These are phyloP conservation scores for Elongisporangium anandrum DNA, from an alignment of 352 stramenopile species.

Conservation along the genomic window DNA sequence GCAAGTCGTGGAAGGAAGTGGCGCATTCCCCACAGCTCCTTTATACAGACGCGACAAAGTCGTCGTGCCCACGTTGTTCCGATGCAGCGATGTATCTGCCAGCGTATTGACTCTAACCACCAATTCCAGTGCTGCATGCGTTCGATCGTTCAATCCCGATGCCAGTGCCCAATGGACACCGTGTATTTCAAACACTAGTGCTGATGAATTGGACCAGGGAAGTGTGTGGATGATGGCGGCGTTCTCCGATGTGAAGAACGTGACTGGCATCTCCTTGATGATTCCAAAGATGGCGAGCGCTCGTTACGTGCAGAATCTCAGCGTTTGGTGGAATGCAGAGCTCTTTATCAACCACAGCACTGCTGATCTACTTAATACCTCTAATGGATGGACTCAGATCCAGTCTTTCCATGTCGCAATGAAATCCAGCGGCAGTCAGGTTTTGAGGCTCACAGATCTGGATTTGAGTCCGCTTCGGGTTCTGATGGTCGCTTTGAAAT, in stretches of 20 bases:
- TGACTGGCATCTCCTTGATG: conserved; percentile 33
- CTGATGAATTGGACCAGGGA: conserved; percentile 20
- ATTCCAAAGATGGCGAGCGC: conserved; percentile 33
- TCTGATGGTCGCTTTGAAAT: conserved; percentile 42
- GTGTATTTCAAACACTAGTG: conserved; percentile 33
- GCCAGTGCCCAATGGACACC: conserved; percentile 20
- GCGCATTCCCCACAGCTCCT: conserved; percentile 32
- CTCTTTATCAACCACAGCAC: conserved; percentile 10
- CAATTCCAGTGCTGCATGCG: conserved; percentile 4
- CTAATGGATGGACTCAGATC: conserved; percentile 37
- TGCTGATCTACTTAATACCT: conserved; percentile 19
- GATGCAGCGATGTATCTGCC: conserved; percentile 24
- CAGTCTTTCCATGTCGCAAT: conserved; percentile 26
- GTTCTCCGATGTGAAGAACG: conserved; percentile 24
- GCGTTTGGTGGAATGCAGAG: conserved; percentile 36
- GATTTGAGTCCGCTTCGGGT: conserved; percentile 15
- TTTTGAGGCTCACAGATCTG: conserved; percentile 20
- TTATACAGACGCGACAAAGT: conserved; percentile 19
- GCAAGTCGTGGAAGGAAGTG: conserved; percentile 47
- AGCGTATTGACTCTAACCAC: conserved; percentile 13
- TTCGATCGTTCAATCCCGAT: conserved; percentile 9
- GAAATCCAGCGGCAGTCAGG: conserved; percentile 40
- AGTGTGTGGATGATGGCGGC: conserved; percentile 57
- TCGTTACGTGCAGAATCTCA: conserved; percentile 45
- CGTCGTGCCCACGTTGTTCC: conserved; percentile 19